Percentiles rank a stretch among this genome's conserved stretches.
Evolutionary conservation across 2,329 filamentous ascomycete genomes (phyloP).

Genomic region (Neonectria sp.): DNA sequence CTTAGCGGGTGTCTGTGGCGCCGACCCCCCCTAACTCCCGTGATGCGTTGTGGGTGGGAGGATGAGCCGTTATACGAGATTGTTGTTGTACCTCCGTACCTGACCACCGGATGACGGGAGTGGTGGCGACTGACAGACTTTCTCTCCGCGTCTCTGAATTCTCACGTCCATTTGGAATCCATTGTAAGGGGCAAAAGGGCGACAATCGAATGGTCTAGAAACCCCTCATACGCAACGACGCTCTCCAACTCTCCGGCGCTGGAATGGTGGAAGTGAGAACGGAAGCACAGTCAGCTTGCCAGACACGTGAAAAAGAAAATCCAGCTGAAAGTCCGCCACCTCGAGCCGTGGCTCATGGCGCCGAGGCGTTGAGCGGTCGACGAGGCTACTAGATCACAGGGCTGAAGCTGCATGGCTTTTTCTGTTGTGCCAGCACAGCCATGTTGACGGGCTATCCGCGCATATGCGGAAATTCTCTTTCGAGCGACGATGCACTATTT

Average conservation of each 20-base stretch:
- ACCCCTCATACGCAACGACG: not conserved
- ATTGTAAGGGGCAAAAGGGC: not conserved
- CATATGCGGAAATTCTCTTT: not conserved
- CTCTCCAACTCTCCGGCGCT: not conserved
- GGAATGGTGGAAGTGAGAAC: not conserved
- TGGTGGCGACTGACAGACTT: conserved; percentile 2
- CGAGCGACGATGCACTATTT: not conserved
- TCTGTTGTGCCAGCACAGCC: not conserved
- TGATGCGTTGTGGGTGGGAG: conserved; percentile 15
- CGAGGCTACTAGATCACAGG: not conserved
- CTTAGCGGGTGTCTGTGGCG: conserved; percentile 28
- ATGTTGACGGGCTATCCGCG: not conserved
- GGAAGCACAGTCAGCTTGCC: not conserved
- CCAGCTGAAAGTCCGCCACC: not conserved
- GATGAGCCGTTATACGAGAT: conserved; percentile 23
- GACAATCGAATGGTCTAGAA: not conserved
- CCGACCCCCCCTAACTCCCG: conserved; percentile 24
- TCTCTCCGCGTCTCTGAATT: not conserved
- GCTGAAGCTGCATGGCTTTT: not conserved
- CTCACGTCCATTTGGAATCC: not conserved
- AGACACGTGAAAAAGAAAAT: not conserved
- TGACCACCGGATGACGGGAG: not conserved
- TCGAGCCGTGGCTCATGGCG: not conserved
- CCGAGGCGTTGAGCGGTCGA: not conserved
- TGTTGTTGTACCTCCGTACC: conserved; percentile 14